Percentiles rank a stretch among this genome's conserved stretches.
phyloP scores from a whole-genome alignment of 2,329 filamentous ascomycete genomes.

The Aureobasidium sp. region DNA sequence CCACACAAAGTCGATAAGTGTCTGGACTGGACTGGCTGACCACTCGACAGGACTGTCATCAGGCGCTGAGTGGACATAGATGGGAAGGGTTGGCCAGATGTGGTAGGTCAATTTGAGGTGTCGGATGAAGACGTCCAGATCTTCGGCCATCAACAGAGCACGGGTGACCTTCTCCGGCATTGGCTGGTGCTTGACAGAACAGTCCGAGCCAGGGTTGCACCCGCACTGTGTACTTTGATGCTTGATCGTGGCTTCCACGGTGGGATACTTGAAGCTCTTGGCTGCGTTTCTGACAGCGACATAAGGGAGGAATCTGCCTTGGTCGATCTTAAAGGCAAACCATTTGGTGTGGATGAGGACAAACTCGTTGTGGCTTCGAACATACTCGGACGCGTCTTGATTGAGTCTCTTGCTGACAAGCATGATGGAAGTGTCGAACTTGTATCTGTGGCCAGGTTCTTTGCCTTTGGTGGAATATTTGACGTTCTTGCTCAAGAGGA shows the following conservation, averaged over 20 bases:
- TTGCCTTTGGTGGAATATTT: constrained; percentile 2
- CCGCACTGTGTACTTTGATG: background rate
- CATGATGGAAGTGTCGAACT: constrained; percentile 2
- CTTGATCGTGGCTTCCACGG: constrained; percentile 7
- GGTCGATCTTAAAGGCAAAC: constrained; percentile 8
- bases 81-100: constrained; percentile 5
- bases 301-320: constrained; percentile 6
- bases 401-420: constrained; percentile 8
- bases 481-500: constrained; percentile 5
- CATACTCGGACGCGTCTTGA: background rate
- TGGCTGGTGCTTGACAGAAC: constrained; percentile 3
- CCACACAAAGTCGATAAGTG: constrained; percentile 5
- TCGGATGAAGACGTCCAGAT: constrained; percentile 3
- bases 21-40: constrained; percentile 5
- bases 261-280: background rate
- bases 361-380: constrained; percentile 6
- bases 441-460: background rate
- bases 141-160: constrained; percentile 1
- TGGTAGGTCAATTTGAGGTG: constrained; percentile 3
- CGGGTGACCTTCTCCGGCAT: background rate
- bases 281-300: background rate
- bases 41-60: background rate
- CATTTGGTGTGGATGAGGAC: constrained; percentile 2
- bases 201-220: background rate
- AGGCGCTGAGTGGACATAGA: constrained; percentile 5